Evolutionary conservation across 2,329 filamentous ascomycete genomes (phyloP).

Genomic region (Stachybotrys chartarum): DNA sequence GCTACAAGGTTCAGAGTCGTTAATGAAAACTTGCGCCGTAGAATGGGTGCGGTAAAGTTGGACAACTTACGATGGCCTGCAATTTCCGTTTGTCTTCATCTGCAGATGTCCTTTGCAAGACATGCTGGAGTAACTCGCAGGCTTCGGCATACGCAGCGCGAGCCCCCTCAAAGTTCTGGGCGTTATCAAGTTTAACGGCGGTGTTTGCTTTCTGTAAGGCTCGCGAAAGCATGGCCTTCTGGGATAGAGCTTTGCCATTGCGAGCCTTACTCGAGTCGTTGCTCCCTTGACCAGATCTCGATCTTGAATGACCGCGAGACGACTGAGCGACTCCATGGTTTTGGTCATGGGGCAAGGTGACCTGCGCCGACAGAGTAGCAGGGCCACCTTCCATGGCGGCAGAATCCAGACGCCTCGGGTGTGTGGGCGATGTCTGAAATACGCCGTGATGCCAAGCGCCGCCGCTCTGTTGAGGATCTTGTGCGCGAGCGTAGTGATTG

Average conservation of each 20-base stretch:
- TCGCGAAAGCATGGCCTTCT: slow-evolving; percentile 95
- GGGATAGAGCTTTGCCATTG: slow-evolving; percentile 50
- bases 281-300: slow-evolving; percentile 21
- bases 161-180: slow-evolving; percentile 87
- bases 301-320: slow-evolving; percentile 22
- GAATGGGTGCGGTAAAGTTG: neutral
- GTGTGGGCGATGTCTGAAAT: neutral
- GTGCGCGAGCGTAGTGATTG: neutral
- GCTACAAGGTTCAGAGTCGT: slow-evolving; percentile 38
- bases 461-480: neutral
- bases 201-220: slow-evolving; percentile 93
- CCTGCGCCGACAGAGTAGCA: neutral
- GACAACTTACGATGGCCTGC: slow-evolving; percentile 74
- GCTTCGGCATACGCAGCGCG: slow-evolving; percentile 88
- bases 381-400: neutral
- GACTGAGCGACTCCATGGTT: slow-evolving; percentile 3
- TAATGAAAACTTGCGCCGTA: neutral
- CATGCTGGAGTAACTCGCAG: slow-evolving; percentile 78
- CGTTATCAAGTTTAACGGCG: slow-evolving; percentile 92
- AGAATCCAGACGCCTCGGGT: neutral
- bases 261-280: slow-evolving; percentile 19
- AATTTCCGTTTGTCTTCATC: slow-evolving; percentile 86
- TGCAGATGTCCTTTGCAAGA: slow-evolving; percentile 75
- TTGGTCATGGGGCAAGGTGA: neutral
- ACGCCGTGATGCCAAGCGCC: neutral